Conservation (phyloP, 164 flowering plant genomes). For the Vitis rotundifolia region DNA sequence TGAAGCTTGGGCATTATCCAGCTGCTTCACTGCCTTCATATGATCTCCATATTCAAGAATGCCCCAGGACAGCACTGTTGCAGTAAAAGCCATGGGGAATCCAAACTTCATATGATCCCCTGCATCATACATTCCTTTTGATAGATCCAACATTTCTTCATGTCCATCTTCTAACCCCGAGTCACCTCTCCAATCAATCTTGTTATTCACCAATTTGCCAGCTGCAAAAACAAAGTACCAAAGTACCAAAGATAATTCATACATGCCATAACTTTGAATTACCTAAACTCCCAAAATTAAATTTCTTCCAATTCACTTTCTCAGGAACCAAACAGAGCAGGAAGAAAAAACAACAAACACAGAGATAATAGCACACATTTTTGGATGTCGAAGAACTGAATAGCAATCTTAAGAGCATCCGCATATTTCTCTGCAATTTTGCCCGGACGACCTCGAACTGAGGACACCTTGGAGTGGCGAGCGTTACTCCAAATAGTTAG, state of each 20-base stretch:
- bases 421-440: constrained; percentile 23
- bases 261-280: too few species aligned
- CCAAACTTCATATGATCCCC: constrained; percentile 48
- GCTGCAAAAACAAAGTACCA: constrained; percentile 22
- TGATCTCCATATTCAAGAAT: constrained; percentile 43
- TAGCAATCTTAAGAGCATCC: constrained; percentile 32
- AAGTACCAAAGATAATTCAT: too few species aligned
- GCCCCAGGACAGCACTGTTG: constrained; percentile 48
- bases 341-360: too few species aligned
- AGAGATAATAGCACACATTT: constrained; percentile 23
- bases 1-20: constrained; percentile 30
- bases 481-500: constrained; percentile 15
- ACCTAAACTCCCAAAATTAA: too few species aligned
- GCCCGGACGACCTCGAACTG: constrained; percentile 5
- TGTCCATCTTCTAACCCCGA: constrained; percentile 40
- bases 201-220: constrained; percentile 35
- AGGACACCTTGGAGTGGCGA: neutral
- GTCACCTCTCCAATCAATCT: constrained; percentile 49
- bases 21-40: constrained; percentile 30
- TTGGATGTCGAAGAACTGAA: constrained; percentile 44
- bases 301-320: too few species aligned
- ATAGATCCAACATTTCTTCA: constrained; percentile 36
- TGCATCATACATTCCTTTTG: constrained; percentile 53
- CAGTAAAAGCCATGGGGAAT: constrained; percentile 54
- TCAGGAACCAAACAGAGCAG: too few species aligned